phyloP scores from a whole-genome alignment of 2,329 filamentous ascomycete species.

The Aspergillus nomiae region DNA sequence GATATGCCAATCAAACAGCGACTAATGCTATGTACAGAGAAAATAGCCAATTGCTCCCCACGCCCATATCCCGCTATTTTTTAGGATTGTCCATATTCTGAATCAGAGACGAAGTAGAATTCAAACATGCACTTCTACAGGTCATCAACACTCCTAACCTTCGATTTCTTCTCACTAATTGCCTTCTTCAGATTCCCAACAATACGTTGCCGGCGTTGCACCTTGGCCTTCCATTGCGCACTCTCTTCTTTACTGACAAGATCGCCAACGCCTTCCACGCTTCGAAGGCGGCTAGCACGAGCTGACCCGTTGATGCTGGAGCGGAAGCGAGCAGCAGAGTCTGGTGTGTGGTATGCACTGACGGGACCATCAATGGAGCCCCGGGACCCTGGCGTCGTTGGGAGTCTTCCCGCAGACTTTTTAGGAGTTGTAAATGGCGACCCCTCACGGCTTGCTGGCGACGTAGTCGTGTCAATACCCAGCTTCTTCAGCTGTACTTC shows the following conservation, averaged over 20 bases:
- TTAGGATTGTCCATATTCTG: slow-evolving; percentile 3
- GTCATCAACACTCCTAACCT: slow-evolving; percentile 37
- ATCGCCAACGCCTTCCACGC: slow-evolving; percentile 29
- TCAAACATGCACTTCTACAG: slow-evolving; percentile 22
- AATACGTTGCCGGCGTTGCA: slow-evolving; percentile 37
- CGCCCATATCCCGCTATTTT: slow-evolving; percentile 12
- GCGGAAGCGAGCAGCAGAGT: slow-evolving; percentile 40
- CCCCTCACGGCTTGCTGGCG: slow-evolving; percentile 35
- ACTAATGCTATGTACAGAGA: slow-evolving; percentile 9
- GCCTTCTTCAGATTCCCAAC: slow-evolving; percentile 39
- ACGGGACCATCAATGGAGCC: slow-evolving; percentile 34
- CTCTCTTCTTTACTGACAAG: slow-evolving; percentile 32
- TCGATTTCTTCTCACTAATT: slow-evolving; percentile 36
- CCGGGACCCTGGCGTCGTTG: slow-evolving; percentile 41
- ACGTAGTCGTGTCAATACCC: slow-evolving; percentile 47
- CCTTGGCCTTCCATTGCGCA: slow-evolving; percentile 38
- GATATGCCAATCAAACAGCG: background rate
- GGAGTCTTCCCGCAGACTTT: slow-evolving; percentile 34
- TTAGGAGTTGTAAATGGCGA: slow-evolving; percentile 42
- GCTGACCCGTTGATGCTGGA: slow-evolving; percentile 39
- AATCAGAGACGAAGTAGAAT: slow-evolving; percentile 10
- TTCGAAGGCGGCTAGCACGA: slow-evolving; percentile 34
- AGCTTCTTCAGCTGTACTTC: slow-evolving; percentile 83
- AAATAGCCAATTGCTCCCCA: slow-evolving; percentile 9
- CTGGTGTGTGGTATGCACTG: slow-evolving; percentile 45